A percentile compares a stretch with the other conserved stretches of the same genome.
These are phyloP conservation scores for Lactifluus volemus DNA, from an alignment of 768 basidiomycete genomes.

Conservation along the genomic window DNA sequence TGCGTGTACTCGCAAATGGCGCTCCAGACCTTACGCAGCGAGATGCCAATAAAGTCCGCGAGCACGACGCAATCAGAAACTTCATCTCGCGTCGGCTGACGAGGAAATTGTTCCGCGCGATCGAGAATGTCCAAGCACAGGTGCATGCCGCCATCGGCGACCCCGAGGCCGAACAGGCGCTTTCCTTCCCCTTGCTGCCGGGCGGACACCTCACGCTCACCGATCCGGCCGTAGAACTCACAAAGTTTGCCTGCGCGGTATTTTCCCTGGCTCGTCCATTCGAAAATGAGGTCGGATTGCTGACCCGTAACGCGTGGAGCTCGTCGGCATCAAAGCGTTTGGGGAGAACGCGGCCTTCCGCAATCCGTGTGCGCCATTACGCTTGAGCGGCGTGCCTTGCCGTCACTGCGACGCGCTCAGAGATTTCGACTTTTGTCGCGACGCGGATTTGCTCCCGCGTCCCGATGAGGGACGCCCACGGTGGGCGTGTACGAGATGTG, in stretches of 20 bases:
- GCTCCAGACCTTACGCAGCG: constrained; percentile 56
- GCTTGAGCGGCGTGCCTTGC: constrained; percentile 81
- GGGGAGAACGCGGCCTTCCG: constrained; percentile 76
- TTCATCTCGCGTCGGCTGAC: constrained; percentile 80
- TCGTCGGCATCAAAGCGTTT: constrained; percentile 82
- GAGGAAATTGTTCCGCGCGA: constrained; percentile 62
- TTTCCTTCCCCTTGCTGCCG: constrained; percentile 79
- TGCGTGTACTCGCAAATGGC: constrained; percentile 60
- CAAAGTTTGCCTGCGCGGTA: constrained; percentile 80
- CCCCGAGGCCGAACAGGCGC: constrained; percentile 43
- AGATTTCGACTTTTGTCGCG: constrained; percentile 94
- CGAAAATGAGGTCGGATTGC: constrained; percentile 75
- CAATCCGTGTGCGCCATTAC: constrained; percentile 87
- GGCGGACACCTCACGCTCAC: constrained; percentile 74
- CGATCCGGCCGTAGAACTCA: constrained; percentile 80
- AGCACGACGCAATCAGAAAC: constrained; percentile 57
- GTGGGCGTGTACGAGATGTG: constrained; percentile 68
- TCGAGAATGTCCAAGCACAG: constrained; percentile 54
- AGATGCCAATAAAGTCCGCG: constrained; percentile 60
- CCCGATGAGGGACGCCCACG: constrained; percentile 39
- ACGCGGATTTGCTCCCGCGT: constrained; percentile 69
- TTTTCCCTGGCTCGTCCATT: constrained; percentile 75
- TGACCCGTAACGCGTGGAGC: constrained; percentile 85
- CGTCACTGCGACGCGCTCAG: constrained; percentile 74
- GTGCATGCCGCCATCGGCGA: constrained; percentile 53